phyloP scores from a whole-genome alignment of 2,329 filamentous ascomycete species.

The Paecilomyces fulvus region DNA sequence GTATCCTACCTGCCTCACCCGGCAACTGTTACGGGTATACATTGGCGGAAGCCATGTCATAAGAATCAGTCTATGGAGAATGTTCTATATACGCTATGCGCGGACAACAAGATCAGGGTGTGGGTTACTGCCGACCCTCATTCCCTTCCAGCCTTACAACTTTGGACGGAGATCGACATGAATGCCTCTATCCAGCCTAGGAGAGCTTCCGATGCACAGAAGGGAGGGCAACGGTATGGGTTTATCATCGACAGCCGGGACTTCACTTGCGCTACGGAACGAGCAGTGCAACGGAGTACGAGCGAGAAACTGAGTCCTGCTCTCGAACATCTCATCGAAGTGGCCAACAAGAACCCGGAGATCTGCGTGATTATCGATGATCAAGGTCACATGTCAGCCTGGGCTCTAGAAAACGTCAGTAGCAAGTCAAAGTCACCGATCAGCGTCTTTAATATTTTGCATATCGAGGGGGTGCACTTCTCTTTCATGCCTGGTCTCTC shows the following conservation, averaged over 20 bases:
- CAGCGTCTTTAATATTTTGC: slow-evolving; percentile 77
- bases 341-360: slow-evolving; percentile 78
- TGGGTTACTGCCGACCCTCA: slow-evolving; percentile 73
- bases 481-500: slow-evolving; percentile 25
- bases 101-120: slow-evolving; percentile 69
- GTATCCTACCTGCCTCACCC: slow-evolving; percentile 86
- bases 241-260: slow-evolving; percentile 79
- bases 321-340: slow-evolving; percentile 73
- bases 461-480: slow-evolving; percentile 54
- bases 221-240: slow-evolving; percentile 51
- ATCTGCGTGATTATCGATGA: slow-evolving; percentile 79
- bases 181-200: slow-evolving; percentile 58
- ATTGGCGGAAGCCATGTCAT: slow-evolving; percentile 76
- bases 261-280: slow-evolving; percentile 68
- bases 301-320: slow-evolving; percentile 58
- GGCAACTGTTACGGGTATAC: slow-evolving; percentile 65
- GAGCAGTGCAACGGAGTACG: slow-evolving; percentile 57
- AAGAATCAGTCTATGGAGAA: slow-evolving; percentile 73
- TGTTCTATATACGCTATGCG: slow-evolving; percentile 80
- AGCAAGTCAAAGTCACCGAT: slow-evolving; percentile 57
- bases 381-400: slow-evolving; percentile 79
- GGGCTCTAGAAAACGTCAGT: slow-evolving; percentile 82
- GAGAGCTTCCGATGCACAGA: slow-evolving; percentile 29
- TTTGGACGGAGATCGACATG: slow-evolving; percentile 77
- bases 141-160: slow-evolving; percentile 61